phyloP scores from a whole-genome alignment of 441 rosid species.

The Adansonia grandidieri region DNA sequence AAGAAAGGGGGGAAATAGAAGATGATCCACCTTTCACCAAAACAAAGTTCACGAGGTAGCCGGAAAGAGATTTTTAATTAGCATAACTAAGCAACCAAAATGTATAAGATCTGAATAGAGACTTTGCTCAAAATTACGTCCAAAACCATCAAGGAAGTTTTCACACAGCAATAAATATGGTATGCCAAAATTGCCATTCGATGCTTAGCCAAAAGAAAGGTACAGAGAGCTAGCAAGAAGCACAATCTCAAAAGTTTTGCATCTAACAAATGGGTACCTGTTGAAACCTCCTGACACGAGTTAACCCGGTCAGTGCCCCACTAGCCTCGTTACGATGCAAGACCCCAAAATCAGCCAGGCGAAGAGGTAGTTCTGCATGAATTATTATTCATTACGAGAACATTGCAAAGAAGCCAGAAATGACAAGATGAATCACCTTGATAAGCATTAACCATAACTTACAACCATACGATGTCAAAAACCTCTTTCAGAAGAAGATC shows the following conservation, averaged over 20 bases:
- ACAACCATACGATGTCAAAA: neutral
- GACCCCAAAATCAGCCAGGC: constrained; percentile 91
- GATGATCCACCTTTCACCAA: too few species aligned
- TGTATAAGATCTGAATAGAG: constrained; percentile 1
- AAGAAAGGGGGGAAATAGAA: too few species aligned
- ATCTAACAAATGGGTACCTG: constrained; percentile 53
- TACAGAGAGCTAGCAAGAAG: neutral
- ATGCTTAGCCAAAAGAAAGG: constrained; percentile 19
- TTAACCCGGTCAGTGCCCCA: constrained; percentile 97
- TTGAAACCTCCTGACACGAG: constrained; percentile 97
- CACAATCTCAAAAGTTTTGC: neutral
- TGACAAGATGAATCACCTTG: neutral
- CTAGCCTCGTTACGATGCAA: constrained; percentile 99
- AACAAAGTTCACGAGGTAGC: neutral
- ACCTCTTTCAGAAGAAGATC: neutral
- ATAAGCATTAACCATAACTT: neutral
- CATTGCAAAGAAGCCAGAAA: constrained; percentile 14
- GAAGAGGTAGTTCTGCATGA: constrained; percentile 79
- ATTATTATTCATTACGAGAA: constrained; percentile 16
- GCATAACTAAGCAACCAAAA: neutral
- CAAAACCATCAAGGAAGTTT: neutral
- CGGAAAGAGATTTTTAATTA: neutral
- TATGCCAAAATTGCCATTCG: neutral
- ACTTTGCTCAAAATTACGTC: neutral
- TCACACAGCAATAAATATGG: neutral